These are phyloP conservation scores for Paramecium sonneborni DNA, from an alignment of 73 alveolate genomes.

Conservation along the genomic window DNA sequence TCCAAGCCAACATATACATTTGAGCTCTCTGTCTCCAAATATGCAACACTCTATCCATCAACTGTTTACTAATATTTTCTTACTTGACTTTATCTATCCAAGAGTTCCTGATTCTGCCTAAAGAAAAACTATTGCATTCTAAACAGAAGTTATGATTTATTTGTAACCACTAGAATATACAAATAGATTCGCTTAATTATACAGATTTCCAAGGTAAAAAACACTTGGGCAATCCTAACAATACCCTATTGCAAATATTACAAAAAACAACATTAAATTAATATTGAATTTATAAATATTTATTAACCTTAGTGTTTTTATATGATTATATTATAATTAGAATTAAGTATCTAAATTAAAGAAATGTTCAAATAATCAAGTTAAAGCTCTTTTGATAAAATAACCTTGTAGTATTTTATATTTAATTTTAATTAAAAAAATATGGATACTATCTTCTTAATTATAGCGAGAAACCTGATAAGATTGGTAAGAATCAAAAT, in stretches of 20 bases:
- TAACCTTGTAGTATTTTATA: no score
- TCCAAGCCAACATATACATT: neutral
- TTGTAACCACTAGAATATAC: slow-evolving; percentile 19
- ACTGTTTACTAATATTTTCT: neutral
- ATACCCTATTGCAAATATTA: neutral
- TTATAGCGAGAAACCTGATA: no score
- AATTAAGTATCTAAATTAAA: no score
- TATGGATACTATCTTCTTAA: no score
- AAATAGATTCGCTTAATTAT: neutral
- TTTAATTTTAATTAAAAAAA: no score
- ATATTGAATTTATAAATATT: neutral
- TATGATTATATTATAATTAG: no score
- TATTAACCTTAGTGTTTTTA: no score
- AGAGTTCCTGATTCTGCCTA: slow-evolving; percentile 11
- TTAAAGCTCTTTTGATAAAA: no score
- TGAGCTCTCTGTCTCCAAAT: neutral
- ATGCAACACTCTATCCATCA: neutral
- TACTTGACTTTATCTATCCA: neutral
- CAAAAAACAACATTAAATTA: neutral
- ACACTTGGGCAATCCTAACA: slow-evolving; percentile 30
- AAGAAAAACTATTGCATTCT: neutral
- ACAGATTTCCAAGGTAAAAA: neutral
- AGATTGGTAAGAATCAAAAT: no score
- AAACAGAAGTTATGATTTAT: neutral
- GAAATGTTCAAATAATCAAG: no score